Base-by-base conservation (phyloP, 441 rosid genomes). In the Populus hybrid region DNA sequence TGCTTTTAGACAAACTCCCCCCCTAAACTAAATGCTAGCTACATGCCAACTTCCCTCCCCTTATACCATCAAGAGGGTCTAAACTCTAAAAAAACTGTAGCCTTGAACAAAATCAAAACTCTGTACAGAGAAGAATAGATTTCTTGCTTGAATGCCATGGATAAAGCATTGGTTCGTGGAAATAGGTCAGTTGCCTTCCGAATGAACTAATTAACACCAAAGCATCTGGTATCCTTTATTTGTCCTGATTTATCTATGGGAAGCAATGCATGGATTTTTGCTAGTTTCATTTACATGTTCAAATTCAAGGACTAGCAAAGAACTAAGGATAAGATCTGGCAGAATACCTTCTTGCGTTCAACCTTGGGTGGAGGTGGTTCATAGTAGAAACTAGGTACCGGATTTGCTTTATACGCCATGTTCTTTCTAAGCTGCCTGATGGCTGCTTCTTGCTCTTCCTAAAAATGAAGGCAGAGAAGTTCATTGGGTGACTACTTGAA, bases 401-500 rank as follows among this genome's bases (percentile, higher is more conserved):
- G 99, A 28, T 97, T 95, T 20, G 99, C 99, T 87, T 82, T 95
- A 75, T 89, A 76, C 65, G 87, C 89, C 92, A 97, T 84, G 89
- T 50, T 89, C 92, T 85, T 97, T 79, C 99, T 88, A 68, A 97
- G 95, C 82, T 91, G 98, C 85, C 90, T 93, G 73, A 97, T 85
- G 8, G 91, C 98, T 50, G 97, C 99, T 76, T 95, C 98, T 85
- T 90, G 98, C 86, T 97, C 99, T 87, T 95, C 99, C 99, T 97
- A 77, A 30, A 32, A 84, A 57, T 40, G 30, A 73, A 79, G 46
- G 5, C 10, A 23, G 65, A 20, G 67, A 16, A 73, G 35, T 77
- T 64, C 26, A 35, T 61, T 30, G 36, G 12, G 14, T 5, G n/a
- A 14, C 6, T 21, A 64, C 11, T n/a, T 8, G 35, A 65, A 8